Percentiles rank a stretch among this genome's conserved stretches.
phyloP scores from a whole-genome alignment of 2,329 filamentous ascomycete genomes.

The Cytospora paraplurivora region DNA sequence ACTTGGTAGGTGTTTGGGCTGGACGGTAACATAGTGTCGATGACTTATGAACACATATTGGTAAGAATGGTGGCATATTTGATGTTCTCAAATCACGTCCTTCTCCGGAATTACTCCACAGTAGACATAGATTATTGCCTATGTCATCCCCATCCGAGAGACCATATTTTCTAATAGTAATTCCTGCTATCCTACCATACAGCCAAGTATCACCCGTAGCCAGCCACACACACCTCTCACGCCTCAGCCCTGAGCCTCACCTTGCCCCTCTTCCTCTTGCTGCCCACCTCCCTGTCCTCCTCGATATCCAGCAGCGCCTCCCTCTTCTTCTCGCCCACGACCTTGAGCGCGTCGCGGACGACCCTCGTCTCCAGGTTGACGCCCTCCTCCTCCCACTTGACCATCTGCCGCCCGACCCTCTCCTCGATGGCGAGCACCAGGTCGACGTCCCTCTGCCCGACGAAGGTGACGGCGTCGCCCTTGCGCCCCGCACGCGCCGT shows the following conservation, averaged over 20 bases:
- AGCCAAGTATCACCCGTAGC: neutral
- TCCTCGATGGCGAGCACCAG: conserved; percentile 88
- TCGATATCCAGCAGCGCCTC: conserved; percentile 90
- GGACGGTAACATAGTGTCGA: too few relatives aligned
- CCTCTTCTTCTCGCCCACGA: conserved; percentile 93
- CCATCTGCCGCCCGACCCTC: conserved; percentile 78
- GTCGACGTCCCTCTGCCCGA: conserved; percentile 91
- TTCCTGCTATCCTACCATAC: too few relatives aligned
- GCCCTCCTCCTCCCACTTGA: conserved; percentile 82
- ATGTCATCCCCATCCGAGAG: too few relatives aligned
- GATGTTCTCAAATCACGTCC: too few relatives aligned
- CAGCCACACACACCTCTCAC: conserved; percentile 1
- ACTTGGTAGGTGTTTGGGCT: too few relatives aligned
- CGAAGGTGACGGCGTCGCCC: conserved; percentile 82
- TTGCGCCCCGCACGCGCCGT: conserved; percentile 87
- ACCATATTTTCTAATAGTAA: too few relatives aligned
- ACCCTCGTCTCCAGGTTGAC: conserved; percentile 94
- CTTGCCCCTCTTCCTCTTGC: conserved; percentile 71
- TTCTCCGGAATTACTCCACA: too few relatives aligned
- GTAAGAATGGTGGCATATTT: too few relatives aligned
- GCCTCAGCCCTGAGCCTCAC: conserved; percentile 51
- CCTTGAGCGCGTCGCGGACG: conserved; percentile 79
- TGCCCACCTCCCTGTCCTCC: conserved; percentile 85
- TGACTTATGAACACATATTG: too few relatives aligned
- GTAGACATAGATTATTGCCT: too few relatives aligned